Base-by-base conservation (phyloP, 768 basidiomycete genomes). In the Asterophora lycoperdoides region DNA sequence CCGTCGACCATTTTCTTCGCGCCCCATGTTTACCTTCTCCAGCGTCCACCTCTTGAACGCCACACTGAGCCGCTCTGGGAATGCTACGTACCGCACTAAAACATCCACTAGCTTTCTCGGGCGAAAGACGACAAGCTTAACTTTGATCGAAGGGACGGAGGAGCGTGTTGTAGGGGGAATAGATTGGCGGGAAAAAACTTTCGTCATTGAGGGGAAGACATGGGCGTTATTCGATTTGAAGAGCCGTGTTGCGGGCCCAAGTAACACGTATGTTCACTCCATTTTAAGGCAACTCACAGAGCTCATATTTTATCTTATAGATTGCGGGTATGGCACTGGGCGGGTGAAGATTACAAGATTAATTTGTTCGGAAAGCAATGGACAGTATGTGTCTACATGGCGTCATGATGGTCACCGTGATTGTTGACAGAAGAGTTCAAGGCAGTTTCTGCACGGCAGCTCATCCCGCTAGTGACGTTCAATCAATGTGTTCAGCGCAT, bases 301-400 rank as follows among this genome's bases (percentile, higher is more conserved):
- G 26, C 23, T 40, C 4, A 40, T 10, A 2, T 17, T 2, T 23
- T 40, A 20, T 13, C 14, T 37, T 17, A 1, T 35, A 54, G 53
- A 41, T 8, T 51, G 18, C 36, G 53, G 17, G 35, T 54, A 9
- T 54, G 53, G 53, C 35, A 44, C 13, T 54, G 53, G 53, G 48
- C 37, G 8, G 45, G 30, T 10, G 20, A 40, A 8, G 17, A 48
- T 13, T 54, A 50, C 18, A 35, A 47, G 14, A 37, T 50, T 7
- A 34, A 44, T 3, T 18, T 54, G 10, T 15, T 34, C 14, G 49
- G 38, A 2, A 54, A 54, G 19, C 49, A 50, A 29, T 54, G 53
- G 53, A 41, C 46, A 35, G 53, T 54, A 39, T 28, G 46, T n/a
- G n/a, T 14, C 37, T 14, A 26, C 37, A 10, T 29, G 1, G 8